phyloP scores from a whole-genome alignment of 495 filamentous ascomycete species.

The Penicillium riverlandense region DNA sequence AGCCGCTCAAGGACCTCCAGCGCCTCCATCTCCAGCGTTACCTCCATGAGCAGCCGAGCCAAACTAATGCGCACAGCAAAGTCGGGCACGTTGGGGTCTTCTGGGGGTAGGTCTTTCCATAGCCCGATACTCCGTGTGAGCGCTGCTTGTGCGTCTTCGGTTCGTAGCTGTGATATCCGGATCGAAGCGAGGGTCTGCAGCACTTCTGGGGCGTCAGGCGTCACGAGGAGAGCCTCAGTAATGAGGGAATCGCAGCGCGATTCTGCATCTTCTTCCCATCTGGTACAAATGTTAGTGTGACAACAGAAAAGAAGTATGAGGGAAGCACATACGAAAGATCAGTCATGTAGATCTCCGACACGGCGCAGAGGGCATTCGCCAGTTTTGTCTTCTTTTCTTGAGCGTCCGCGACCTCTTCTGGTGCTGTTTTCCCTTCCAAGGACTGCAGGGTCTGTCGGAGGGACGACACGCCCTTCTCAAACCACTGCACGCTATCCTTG shows the following conservation, averaged over 20 bases:
- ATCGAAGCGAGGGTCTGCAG: slow-evolving; percentile 92
- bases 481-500: slow-evolving; percentile 77
- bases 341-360: slow-evolving; percentile 96
- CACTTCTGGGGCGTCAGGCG: slow-evolving; percentile 68
- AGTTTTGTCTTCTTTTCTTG: slow-evolving; percentile 71
- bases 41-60: slow-evolving; percentile 81
- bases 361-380: slow-evolving; percentile 78
- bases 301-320: background rate
- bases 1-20: slow-evolving; percentile 78
- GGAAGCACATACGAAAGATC: slow-evolving; percentile 57
- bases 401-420: slow-evolving; percentile 35
- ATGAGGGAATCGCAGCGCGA: slow-evolving; percentile 73
- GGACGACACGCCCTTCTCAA: slow-evolving; percentile 67
- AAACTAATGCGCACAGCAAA: slow-evolving; percentile 80
- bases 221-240: slow-evolving; percentile 75
- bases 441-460: slow-evolving; percentile 59
- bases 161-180: slow-evolving; percentile 74
- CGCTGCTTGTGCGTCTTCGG: slow-evolving; percentile 72
- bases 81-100: slow-evolving; percentile 60
- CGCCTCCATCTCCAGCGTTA: slow-evolving; percentile 74
- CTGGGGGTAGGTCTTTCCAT: slow-evolving; percentile 70
- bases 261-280: slow-evolving; percentile 88
- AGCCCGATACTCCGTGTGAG: slow-evolving; percentile 65
- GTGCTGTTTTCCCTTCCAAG: slow-evolving; percentile 29
- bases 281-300: slow-evolving; percentile 13